phyloP scores from a whole-genome alignment of 805 yeast genomes.

The Cyberlindnera lachancei region DNA sequence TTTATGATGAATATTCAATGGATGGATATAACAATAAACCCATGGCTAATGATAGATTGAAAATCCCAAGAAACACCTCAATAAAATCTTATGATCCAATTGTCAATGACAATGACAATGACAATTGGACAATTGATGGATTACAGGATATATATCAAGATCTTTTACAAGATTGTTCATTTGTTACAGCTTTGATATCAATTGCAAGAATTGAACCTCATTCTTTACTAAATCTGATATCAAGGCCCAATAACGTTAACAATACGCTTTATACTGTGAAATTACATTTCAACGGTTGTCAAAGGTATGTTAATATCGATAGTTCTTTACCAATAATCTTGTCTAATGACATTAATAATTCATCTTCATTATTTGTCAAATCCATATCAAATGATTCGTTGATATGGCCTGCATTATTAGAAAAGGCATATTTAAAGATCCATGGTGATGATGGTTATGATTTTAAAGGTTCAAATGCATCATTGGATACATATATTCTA shows the following conservation, averaged over 20 bases:
- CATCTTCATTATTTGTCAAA: conserved; percentile 8
- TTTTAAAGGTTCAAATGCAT: conserved; percentile 71
- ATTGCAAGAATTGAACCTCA: conserved; percentile 25
- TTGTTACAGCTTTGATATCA: conserved; percentile 61
- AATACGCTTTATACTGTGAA: conserved; percentile 31
- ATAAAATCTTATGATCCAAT: no score
- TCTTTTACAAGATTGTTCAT: conserved; percentile 60
- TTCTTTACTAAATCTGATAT: conserved; percentile 3
- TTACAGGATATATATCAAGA: conserved; percentile 38
- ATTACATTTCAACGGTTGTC: conserved; percentile 46
- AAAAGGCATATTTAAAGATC: conserved; percentile 64
- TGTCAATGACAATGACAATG: neutral
- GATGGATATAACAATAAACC: no score
- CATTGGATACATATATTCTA: conserved; percentile 55
- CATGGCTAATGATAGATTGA: no score
- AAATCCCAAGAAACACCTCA: no score
- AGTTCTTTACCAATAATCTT: conserved; percentile 35
- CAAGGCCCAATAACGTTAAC: conserved; percentile 14
- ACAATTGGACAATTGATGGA: conserved; percentile 17
- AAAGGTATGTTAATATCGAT: conserved; percentile 40
- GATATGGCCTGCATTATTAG: conserved; percentile 67
- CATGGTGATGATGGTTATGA: conserved; percentile 42
- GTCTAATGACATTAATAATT: conserved; percentile 1
- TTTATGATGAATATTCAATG: no score
- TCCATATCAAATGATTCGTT: conserved; percentile 12